These are phyloP conservation scores for Phytophthora sp. DNA, from an alignment of 352 stramenopile genomes.

Conservation along the genomic window DNA sequence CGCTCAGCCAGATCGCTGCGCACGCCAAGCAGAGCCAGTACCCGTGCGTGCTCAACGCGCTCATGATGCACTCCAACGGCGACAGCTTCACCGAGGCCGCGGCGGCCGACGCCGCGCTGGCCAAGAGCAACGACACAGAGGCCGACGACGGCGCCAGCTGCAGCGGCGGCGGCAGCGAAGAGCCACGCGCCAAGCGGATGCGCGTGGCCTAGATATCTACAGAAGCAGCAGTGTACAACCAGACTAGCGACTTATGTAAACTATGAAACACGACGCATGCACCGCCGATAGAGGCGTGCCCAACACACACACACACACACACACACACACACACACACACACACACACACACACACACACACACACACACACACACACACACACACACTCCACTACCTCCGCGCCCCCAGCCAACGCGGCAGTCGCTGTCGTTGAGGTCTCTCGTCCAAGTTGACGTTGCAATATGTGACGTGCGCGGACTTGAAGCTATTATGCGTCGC, in stretches of 20 bases:
- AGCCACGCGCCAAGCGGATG: slow-evolving; percentile 34
- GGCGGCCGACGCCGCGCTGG: slow-evolving; percentile 34
- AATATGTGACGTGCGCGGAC: slow-evolving; percentile 8
- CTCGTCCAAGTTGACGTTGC: slow-evolving; percentile 1
- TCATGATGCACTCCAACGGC: slow-evolving; percentile 82
- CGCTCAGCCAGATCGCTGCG: slow-evolving; percentile 68
- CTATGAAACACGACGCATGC: slow-evolving; percentile 20
- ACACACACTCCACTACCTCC: no score
- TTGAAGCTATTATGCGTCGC: slow-evolving; percentile 5
- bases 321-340: no score
- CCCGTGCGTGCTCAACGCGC: slow-evolving; percentile 80
- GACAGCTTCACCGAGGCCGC: slow-evolving; percentile 57
- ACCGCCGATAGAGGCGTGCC: slow-evolving; percentile 12
- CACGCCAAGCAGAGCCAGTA: slow-evolving; percentile 70
- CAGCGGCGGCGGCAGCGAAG: slow-evolving; percentile 8
- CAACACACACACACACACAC: slow-evolving; percentile 1
- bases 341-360: no score
- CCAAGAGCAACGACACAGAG: slow-evolving; percentile 46
- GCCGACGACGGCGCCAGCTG: no score
- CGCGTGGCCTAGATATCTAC: slow-evolving; percentile 30
- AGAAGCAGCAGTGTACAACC: slow-evolving; percentile 8
- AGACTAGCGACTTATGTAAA: slow-evolving; percentile 38
- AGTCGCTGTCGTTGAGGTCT: no score
- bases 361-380: no score
- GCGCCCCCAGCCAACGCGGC: no score